Conservation (phyloP, 345 rosid genomes). For the Raphanus sativus region DNA sequence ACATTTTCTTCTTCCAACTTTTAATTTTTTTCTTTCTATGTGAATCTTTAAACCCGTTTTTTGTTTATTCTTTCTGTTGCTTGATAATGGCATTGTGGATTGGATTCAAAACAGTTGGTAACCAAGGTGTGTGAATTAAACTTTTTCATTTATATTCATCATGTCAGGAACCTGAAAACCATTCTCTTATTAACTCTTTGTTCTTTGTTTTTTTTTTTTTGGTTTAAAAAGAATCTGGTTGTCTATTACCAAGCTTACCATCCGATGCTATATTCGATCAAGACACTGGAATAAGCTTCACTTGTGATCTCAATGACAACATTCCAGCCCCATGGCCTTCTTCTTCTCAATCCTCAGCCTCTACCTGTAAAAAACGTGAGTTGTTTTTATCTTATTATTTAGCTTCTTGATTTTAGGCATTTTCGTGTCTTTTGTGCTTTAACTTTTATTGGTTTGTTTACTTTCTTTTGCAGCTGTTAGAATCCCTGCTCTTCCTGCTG, state of each 20-base stretch:
- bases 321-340: constrained; percentile 96
- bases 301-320: constrained; percentile 94
- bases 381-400: neutral
- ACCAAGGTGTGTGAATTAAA: constrained; percentile 55
- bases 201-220: constrained; percentile 6
- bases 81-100: constrained; percentile 23
- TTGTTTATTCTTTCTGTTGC: neutral
- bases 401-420: neutral
- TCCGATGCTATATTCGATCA: constrained; percentile 89
- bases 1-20: constrained; percentile 10
- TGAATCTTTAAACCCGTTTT: neutral
- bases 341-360: constrained; percentile 52
- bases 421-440: neutral
- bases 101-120: constrained; percentile 53
- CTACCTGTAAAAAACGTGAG: constrained; percentile 80
- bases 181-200: neutral
- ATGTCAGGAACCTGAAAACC: neutral
- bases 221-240: constrained; percentile 70
- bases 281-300: constrained; percentile 78
- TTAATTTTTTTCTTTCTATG: neutral
- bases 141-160: neutral
- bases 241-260: constrained; percentile 96
- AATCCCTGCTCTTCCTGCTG: constrained; percentile 96
- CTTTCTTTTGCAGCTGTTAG: constrained; percentile 56
- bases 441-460: neutral